Base-by-base conservation (phyloP, 2,329 filamentous ascomycete genomes). In the Thelonectria olida region DNA sequence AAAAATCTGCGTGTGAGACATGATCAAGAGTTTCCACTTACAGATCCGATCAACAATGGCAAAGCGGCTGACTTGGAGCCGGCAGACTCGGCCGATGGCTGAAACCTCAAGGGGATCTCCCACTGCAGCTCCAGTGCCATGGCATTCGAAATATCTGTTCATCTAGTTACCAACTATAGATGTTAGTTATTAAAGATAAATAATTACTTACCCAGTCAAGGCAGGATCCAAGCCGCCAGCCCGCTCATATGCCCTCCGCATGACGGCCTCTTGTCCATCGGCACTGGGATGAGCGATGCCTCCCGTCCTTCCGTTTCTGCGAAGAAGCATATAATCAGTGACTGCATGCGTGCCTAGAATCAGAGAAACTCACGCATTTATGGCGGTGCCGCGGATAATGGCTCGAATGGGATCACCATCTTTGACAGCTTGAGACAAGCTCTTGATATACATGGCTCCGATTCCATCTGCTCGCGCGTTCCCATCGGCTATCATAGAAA, bases 401-500 rank as follows among this genome's bases (percentile, higher is more conserved):
- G 77, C 80, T 7, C 82, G 76, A 39, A 86, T 82, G 0, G 78
- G 80, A 61, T 89, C 84, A 3, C 82, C 82, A 60, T 85, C 82
- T 9, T 74, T 70, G 3, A 88, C 65, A 1, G 86, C 87, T 62
- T 85, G 80, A 2, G 77, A 73, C 0, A 88, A 74, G 1, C 78
- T 78, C 73, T 89, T 89, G 2, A 90, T 63, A 3, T 88, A 70
- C 2, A 89, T 69, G 12, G 82, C 78, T 0, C 78, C 84, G 17
- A 83, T 75, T 0, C 85, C 87, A 66, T 90, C 87, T 1, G 85
- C 87, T 13, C 86, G 80, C 1, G 81, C 85, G 68, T 88, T 90
- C 13, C 70, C 71, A 64, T 79, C 73, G 70, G 56, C n/a, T n/a
- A n/a, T n/a, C n/a, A n/a, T n/a, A n/a, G n/a, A n/a, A n/a, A n/a